phyloP scores from a whole-genome alignment of 2,329 filamentous ascomycete species.

The Hypoxylon sp. region DNA sequence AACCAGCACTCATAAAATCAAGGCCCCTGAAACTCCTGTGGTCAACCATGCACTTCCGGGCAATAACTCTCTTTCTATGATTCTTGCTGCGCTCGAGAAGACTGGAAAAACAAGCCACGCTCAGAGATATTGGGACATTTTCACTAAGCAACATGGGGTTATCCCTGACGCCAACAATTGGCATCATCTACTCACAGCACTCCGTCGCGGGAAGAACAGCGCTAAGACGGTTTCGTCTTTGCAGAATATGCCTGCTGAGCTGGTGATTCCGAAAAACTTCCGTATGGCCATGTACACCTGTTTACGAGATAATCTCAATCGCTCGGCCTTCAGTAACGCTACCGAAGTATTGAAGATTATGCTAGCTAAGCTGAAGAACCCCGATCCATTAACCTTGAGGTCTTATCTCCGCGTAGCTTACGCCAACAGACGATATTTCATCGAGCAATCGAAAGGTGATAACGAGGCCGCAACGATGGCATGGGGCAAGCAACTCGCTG shows the following conservation, averaged over 20 bases:
- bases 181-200: constrained; percentile 75
- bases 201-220: constrained; percentile 77
- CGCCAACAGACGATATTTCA: constrained; percentile 61
- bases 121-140: constrained; percentile 82
- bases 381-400: constrained; percentile 67
- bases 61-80: constrained; percentile 75
- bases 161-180: constrained; percentile 81
- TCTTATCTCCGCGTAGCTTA: constrained; percentile 71
- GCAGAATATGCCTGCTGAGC: constrained; percentile 63
- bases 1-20: constrained; percentile 15
- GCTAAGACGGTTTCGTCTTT: constrained; percentile 73
- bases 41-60: constrained; percentile 61
- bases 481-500: constrained; percentile 66
- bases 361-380: constrained; percentile 59
- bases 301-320: constrained; percentile 81
- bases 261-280: constrained; percentile 70
- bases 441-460: constrained; percentile 52
- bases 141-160: constrained; percentile 74
- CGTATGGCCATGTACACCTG: constrained; percentile 82
- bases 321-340: constrained; percentile 75
- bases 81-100: constrained; percentile 75
- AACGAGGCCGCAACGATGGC: constrained; percentile 58
- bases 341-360: constrained; percentile 76
- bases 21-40: constrained; percentile 44
- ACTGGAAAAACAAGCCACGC: constrained; percentile 74